A percentile compares a stretch with the other conserved stretches of the same genome.
These are phyloP conservation scores for Quercus rubra DNA, from an alignment of 306 rosid species.

Conservation along the genomic window DNA sequence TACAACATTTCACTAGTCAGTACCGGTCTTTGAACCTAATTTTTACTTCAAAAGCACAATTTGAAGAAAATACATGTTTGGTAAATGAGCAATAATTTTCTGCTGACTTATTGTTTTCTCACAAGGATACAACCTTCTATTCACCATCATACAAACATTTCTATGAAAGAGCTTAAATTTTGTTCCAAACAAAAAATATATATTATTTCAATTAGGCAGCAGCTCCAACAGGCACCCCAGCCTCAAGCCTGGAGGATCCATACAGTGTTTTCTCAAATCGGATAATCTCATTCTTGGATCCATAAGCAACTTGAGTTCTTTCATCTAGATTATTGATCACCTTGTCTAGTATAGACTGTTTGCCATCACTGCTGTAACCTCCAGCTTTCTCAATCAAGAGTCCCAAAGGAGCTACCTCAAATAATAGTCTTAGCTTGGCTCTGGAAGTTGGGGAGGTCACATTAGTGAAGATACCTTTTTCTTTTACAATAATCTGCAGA, in stretches of 20 bases:
- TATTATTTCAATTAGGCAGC: conserved; percentile 45
- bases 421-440: conserved; percentile 89
- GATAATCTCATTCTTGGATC: conserved; percentile 86
- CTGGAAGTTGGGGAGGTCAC: conserved; percentile 86
- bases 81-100: neutral
- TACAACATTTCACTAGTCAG: neutral
- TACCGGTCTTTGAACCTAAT: neutral
- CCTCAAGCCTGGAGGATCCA: conserved; percentile 95
- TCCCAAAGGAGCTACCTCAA: conserved; percentile 98
- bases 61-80: neutral
- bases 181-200: conserved; percentile 2
- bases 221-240: conserved; percentile 87
- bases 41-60: neutral
- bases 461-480: conserved; percentile 90
- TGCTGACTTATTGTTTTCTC: neutral
- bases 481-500: conserved; percentile 85
- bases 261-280: conserved; percentile 93
- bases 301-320: conserved; percentile 95
- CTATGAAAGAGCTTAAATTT: conserved; percentile 16
- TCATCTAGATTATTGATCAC: conserved; percentile 71
- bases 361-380: conserved; percentile 93
- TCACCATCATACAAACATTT: conserved; percentile 14
- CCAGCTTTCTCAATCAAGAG: conserved; percentile 89
- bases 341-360: conserved; percentile 77
- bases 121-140: conserved; percentile 16